phyloP scores from a whole-genome alignment of 129 eudicot species.

The Sambucus nigra region DNA sequence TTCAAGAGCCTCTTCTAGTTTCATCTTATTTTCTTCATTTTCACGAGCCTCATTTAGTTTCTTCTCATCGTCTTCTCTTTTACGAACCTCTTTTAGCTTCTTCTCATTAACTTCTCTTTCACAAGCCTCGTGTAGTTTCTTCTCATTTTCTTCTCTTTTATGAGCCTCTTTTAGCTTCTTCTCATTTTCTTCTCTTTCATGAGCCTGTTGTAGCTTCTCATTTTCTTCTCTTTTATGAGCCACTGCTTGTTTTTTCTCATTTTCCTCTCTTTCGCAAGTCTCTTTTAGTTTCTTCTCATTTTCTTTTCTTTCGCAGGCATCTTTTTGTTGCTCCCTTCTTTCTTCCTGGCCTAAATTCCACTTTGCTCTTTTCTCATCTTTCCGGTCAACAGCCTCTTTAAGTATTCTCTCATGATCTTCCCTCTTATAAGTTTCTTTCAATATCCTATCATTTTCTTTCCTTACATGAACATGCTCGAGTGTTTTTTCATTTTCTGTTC shows the following conservation, averaged over 20 bases:
- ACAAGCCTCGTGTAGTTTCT: no score
- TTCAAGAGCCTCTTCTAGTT: no score
- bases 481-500: slow-evolving; percentile 18
- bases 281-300: slow-evolving; percentile 12
- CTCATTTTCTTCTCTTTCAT: no score
- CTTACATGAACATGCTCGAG: slow-evolving; percentile 19
- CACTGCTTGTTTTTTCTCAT: background rate
- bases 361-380: no score
- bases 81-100: slow-evolving; percentile 15
- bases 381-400: slow-evolving; percentile 23
- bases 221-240: no score
- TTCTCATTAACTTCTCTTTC: slow-evolving; percentile 8
- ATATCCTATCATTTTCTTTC: slow-evolving; percentile 22
- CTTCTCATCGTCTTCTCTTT: slow-evolving; percentile 18
- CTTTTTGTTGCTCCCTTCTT: slow-evolving; percentile 27
- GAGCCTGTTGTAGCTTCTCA: no score
- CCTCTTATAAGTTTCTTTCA: slow-evolving; percentile 17
- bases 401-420: slow-evolving; percentile 28
- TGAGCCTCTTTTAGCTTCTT: no score
- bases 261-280: slow-evolving; percentile 24
- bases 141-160: no score
- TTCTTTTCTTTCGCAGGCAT: slow-evolving; percentile 21
- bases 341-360: slow-evolving; percentile 16
- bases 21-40: no score
- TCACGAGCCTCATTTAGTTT: no score